Base-by-base conservation (phyloP, 2,329 filamentous ascomycete genomes). In the Aspergillus cejpii region DNA sequence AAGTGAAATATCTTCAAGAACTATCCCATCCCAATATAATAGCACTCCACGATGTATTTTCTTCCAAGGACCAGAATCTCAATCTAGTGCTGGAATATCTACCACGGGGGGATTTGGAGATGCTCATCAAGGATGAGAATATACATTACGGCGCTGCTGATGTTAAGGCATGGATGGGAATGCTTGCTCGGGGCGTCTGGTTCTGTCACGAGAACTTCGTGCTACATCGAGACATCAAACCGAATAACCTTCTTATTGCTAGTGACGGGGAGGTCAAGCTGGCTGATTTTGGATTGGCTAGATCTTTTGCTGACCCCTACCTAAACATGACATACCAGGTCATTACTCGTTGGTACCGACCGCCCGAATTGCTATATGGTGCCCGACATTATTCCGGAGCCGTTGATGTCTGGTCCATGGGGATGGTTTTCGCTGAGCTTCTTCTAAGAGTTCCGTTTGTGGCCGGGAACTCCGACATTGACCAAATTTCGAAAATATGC, bases 151-250 rank as follows among this genome's bases (percentile, higher is more conserved):
- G 86, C 50, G 80, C 81, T 8, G 85, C 87, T 14, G 92, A 98
- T 66, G 89, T 97, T 67, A 98, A 98, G 67, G 85, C 89, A 12
- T 98, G 92, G 92, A 94, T 96, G 84, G 87, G 86, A 52, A 97
- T 97, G 92, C 78, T 97, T n/a, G 80, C 79, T 21, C 83, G 91
- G 33, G 92, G 86, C 20, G 81, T 97, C 21, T 94, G 88, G 84
- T 98, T 94, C 74, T 97, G 92, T 68, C 92, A 98, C 68, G 87
- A 90, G 63, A 94, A 92, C 66, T 91, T 85, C 58, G 80, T 98
- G 14, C 77, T 98, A 23, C 92, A 98, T 70, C 87, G 92, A 57
- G 92, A 98, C 74, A 97, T 98, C 74, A 98, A 98, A 71, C 91
- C 91, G 38, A 97, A 97, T 78, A 98, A 98, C 72, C 73, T 97